Base-by-base conservation (phyloP, 1,284 basidiomycete genomes). In the Chondrostereum purpureum region DNA sequence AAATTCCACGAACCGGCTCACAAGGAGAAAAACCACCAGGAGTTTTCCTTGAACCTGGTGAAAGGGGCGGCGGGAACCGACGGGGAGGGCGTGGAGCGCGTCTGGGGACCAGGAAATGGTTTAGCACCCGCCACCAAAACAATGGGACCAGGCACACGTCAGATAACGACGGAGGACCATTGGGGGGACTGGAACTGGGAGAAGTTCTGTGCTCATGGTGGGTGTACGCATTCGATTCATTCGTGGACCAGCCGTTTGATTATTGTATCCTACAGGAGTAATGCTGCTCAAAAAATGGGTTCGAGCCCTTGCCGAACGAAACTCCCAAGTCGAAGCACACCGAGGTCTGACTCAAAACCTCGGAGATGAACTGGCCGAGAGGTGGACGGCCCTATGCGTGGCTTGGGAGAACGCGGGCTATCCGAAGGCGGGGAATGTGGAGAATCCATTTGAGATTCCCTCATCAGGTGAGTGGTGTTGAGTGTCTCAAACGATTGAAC, bases 131-230 rank as follows among this genome's bases (percentile, higher is more conserved):
- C 18, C 20, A 40, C 39, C 8, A 17, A 42, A 22, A 24, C 40
- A 16, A 42, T 42, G 38, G 12, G 19, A 5, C 24, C 44, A 3
- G 40, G 44, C 11, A 42, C 39, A 2, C 39, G 44, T 14, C 39
- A 27, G 6, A 17, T 24, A 5, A 39, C 44, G 1, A 11, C 12
- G 16, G 20, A 40, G 12, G 39, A 40, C 23, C 39, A 40, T 17
- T 10, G 19, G 11, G 39, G 39, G 5, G 18, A 40, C 10, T 22
- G 10, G 16, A 40, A 40, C 18, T 40, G 39, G 39, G 18, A 11
- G 13, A 40, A 40, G 23, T 10, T 19, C 10, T 12, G 5, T 22
- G 16, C 11, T 20, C 12, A 20, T 8, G 39, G 39, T 40, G 11
- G 6, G 39, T 40, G 19, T 40, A 10, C 8, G 12, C 18, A 10